phyloP scores from a whole-genome alignment of 169 alveolate species.

The Eimeria mitis region DNA sequence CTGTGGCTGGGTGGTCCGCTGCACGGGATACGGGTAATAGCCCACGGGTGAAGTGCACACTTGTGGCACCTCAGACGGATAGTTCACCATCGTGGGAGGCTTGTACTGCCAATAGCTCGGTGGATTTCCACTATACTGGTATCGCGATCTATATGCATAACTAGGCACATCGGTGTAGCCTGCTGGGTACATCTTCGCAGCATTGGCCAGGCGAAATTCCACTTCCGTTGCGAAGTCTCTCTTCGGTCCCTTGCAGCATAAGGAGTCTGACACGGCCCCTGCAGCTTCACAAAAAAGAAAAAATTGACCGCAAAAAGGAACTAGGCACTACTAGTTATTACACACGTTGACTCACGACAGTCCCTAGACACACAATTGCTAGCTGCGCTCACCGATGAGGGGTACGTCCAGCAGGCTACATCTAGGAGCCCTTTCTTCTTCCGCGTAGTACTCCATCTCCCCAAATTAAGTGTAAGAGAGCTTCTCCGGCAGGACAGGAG shows the following conservation, averaged over 20 bases:
- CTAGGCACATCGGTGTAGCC: neutral
- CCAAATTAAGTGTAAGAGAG: neutral
- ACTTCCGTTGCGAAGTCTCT: slow-evolving; percentile 44
- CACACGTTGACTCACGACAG: neutral
- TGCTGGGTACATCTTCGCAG: slow-evolving; percentile 52
- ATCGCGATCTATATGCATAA: neutral
- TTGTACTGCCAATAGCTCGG: neutral
- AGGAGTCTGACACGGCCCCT: slow-evolving; percentile 56
- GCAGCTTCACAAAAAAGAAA: slow-evolving; percentile 22
- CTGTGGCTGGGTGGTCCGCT: neutral
- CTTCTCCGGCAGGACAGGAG: neutral
- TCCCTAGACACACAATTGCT: slow-evolving; percentile 4
- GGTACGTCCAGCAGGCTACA: slow-evolving; percentile 44
- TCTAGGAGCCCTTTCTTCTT: slow-evolving; percentile 4
- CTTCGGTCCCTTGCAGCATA: slow-evolving; percentile 60
- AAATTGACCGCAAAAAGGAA: neutral
- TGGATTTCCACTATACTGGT: neutral
- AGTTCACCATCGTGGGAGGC: neutral
- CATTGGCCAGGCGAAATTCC: slow-evolving; percentile 29
- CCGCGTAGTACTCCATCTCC: slow-evolving; percentile 1
- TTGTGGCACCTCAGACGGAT: neutral
- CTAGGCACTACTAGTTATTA: neutral
- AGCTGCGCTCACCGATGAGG: slow-evolving; percentile 43
- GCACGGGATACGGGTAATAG: neutral
- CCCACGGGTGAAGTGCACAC: neutral